Conservation (phyloP, 257 asterid genomes). For the Parsonsia alboflavescens region DNA sequence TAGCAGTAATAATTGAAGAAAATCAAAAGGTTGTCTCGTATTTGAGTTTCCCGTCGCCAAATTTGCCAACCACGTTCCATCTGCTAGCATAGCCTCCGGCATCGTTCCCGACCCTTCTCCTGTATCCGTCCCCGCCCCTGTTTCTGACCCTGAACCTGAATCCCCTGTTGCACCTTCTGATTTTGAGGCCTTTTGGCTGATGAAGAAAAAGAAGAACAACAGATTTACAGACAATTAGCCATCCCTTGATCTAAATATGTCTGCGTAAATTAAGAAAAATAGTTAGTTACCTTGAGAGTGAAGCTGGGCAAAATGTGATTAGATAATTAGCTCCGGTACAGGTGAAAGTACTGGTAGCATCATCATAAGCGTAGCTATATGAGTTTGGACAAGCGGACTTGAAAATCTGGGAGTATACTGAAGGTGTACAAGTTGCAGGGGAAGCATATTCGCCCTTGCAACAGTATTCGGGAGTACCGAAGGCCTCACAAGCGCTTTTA, state of each 20-base stretch:
- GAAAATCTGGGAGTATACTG: slow-evolving; percentile 58
- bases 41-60: slow-evolving; percentile 58
- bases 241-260: too few species aligned
- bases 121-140: slow-evolving; percentile 16
- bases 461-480: slow-evolving; percentile 53
- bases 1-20: slow-evolving; percentile 14
- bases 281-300: slow-evolving; percentile 28
- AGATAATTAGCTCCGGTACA: slow-evolving; percentile 58
- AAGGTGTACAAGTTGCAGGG: slow-evolving; percentile 61
- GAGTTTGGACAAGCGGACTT: slow-evolving; percentile 68
- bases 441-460: slow-evolving; percentile 59
- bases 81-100: slow-evolving; percentile 49
- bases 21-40: slow-evolving; percentile 16
- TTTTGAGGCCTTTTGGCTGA: slow-evolving; percentile 41
- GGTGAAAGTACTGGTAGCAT: slow-evolving; percentile 66
- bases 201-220: not conserved
- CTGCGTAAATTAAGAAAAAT: not conserved
- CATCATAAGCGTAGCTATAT: slow-evolving; percentile 77
- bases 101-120: slow-evolving; percentile 24
- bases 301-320: slow-evolving; percentile 61
- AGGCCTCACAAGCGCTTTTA: slow-evolving; percentile 72
- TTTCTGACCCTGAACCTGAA: slow-evolving; percentile 22
- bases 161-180: slow-evolving; percentile 26
- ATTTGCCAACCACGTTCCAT: slow-evolving; percentile 72
- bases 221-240: not conserved